Conservation (phyloP, 2,329 filamentous ascomycete species). For the Microascus cirrosus region DNA sequence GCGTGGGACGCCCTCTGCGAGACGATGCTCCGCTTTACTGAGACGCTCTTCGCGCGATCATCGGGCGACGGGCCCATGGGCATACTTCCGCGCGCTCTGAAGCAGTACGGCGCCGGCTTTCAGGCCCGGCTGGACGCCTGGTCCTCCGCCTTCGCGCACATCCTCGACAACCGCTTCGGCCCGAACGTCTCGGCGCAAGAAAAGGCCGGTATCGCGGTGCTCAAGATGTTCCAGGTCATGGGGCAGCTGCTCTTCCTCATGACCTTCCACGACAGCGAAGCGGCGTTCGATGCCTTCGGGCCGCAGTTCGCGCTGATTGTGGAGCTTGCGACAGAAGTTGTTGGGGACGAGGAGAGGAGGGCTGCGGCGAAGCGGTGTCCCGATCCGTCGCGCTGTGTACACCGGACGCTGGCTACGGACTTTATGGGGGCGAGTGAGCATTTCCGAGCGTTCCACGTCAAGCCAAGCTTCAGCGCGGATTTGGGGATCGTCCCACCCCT, state of each 20-base stretch:
- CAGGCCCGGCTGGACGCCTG: constrained; percentile 40
- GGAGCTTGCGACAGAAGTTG: constrained; percentile 45
- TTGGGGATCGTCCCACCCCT: constrained; percentile 54
- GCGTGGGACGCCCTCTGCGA: constrained; percentile 46
- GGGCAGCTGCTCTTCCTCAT: constrained; percentile 44
- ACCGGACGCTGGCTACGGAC: constrained; percentile 20
- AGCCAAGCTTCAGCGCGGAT: constrained; percentile 52
- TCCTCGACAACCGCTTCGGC: constrained; percentile 36
- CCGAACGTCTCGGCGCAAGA: constrained; percentile 41
- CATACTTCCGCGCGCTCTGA: constrained; percentile 35
- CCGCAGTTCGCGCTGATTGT: constrained; percentile 43
- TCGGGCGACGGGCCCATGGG: constrained; percentile 39
- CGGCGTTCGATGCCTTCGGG: constrained; percentile 44
- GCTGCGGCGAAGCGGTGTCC: constrained; percentile 34
- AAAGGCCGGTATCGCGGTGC: constrained; percentile 46
- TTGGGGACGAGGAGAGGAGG: constrained; percentile 43
- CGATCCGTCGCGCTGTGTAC: constrained; percentile 29
- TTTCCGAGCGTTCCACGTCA: constrained; percentile 35
- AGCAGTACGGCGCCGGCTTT: constrained; percentile 35
- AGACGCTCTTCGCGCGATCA: constrained; percentile 36
- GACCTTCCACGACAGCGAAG: constrained; percentile 48
- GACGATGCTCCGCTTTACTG: constrained; percentile 46
- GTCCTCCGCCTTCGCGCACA: constrained; percentile 43
- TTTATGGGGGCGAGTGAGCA: constrained; percentile 30
- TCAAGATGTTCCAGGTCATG: constrained; percentile 54